phyloP scores from a whole-genome alignment of 1,284 basidiomycete species.

The Heterobasidion annosum region DNA sequence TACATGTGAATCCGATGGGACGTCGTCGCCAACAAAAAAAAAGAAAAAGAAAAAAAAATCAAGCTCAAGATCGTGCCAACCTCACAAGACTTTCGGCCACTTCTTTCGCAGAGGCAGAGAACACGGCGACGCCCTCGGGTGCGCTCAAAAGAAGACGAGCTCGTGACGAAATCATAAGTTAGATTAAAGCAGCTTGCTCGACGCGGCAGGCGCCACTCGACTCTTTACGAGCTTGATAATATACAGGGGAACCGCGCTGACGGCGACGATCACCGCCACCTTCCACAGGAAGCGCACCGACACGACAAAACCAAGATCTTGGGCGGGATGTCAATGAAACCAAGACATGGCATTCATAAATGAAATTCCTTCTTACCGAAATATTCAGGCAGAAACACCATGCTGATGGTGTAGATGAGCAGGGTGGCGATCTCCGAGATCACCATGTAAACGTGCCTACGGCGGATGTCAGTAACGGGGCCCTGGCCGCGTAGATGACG shows the following conservation, averaged over 20 bases:
- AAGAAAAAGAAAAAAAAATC: no score
- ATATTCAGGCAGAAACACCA: constrained; percentile 92
- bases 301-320: constrained; percentile 90
- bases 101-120: no score
- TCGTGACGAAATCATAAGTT: not conserved
- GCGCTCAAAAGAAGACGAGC: no score
- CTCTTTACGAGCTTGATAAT: constrained; percentile 84
- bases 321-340: not conserved
- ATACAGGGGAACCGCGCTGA: constrained; percentile 88
- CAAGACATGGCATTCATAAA: not conserved
- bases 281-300: constrained; percentile 91
- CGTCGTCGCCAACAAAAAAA: no score
- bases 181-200: constrained; percentile 77
- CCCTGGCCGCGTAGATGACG: not conserved
- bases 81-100: no score
- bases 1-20: no score
- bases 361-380: constrained; percentile 57
- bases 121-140: no score
- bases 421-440: constrained; percentile 87
- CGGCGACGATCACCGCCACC: constrained; percentile 88
- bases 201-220: constrained; percentile 87
- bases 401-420: constrained; percentile 85
- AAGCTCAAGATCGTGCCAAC: no score
- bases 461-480: constrained; percentile 5
- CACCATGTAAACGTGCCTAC: constrained; percentile 96